Evolutionary conservation across 257 asterid genomes (phyloP), one percentile per base, ranked within the genome.

Genomic region (Cordia subcordata): DNA sequence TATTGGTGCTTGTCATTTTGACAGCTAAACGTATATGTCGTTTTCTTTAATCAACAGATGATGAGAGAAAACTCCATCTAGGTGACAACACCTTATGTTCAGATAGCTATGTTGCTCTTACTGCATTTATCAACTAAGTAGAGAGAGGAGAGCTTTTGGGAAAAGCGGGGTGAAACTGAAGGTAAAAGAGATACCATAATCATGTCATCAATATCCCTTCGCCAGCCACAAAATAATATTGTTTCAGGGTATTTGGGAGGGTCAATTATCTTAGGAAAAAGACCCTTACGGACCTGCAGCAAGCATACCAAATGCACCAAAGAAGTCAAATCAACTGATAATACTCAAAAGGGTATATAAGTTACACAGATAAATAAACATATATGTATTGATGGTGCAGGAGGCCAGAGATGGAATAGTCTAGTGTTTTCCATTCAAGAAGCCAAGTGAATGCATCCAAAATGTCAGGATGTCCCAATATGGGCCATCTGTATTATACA

Each of bases 201-300:
- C 98, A 91, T 91, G 72, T 91, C 98, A 76, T 87, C 90, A 68
- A 88, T 91, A 82, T 88, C 98, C 52, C 98, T 95, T 62, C 98
- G 77, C 98, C 98, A 91, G 76, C 98, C 98, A 61, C 98, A 91
- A 58, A 91, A 91, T 46, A 91, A 72, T 61, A 88, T 91, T 77
- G 68, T 85, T 69, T 91, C 98, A 8, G 98, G 98, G 67, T 66
- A 91, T 66, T 88, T 91, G 52, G 98, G 96, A 69, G 94, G 96
- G 78, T 91, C 90, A 27, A 70, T 66, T 46, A 67, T 81, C 71
- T 75, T 76, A 51, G 95, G 98, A 74, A 71, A 79, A 63, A 81
- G 61, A 59, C 95, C 88, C 74, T 69, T 73, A 21, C 69, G 83
- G 33, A 87, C 77, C 96, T 90, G 87, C 77, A 73, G 60, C 32